phyloP scores from a whole-genome alignment of 2,329 filamentous ascomycete species.

The Fusarium sp. region DNA sequence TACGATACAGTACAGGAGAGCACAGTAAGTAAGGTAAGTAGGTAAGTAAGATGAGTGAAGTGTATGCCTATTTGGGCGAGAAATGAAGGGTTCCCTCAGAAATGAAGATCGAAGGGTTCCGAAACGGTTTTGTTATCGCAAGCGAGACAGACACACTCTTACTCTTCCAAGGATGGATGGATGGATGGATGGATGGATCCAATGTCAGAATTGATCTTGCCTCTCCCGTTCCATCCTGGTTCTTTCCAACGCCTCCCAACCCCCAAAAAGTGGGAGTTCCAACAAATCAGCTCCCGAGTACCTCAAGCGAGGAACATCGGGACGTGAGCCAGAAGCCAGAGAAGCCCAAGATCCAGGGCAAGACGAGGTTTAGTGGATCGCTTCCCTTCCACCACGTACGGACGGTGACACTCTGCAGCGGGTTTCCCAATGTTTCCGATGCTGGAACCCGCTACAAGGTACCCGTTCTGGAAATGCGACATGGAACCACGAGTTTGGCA shows the following conservation, averaged over 20 bases:
- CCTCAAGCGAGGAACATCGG: slow-evolving; percentile 22
- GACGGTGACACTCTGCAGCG: slow-evolving; percentile 5
- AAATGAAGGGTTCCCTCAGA: slow-evolving; percentile 16
- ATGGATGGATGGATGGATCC: not conserved
- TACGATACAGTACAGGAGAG: not conserved
- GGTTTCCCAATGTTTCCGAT: slow-evolving; percentile 5
- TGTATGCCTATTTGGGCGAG: slow-evolving; percentile 2
- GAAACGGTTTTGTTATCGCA: slow-evolving; percentile 35
- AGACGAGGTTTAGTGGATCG: slow-evolving; percentile 20
- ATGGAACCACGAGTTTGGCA: slow-evolving; percentile 14
- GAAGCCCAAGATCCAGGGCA: slow-evolving; percentile 15
- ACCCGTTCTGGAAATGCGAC: slow-evolving; percentile 5
- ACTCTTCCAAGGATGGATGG: not conserved
- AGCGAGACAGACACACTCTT: slow-evolving; percentile 12
- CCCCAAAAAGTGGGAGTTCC: slow-evolving; percentile 29
- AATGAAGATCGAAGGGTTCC: slow-evolving; percentile 24
- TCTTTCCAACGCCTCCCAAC: slow-evolving; percentile 20
- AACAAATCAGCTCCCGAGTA: slow-evolving; percentile 13
- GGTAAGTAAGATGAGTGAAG: not conserved
- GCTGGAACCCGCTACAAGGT: slow-evolving; percentile 17
- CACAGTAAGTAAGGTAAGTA: too few relatives aligned
- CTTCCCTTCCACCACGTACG: slow-evolving; percentile 12
- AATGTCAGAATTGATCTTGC: slow-evolving; percentile 26
- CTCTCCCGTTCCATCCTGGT: slow-evolving; percentile 17
- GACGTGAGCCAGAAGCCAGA: slow-evolving; percentile 18